A percentile compares a stretch with the other conserved stretches of the same genome.
phyloP scores from a whole-genome alignment of 164 flowering plant genomes.

The grape (Vitis vinifera) region ASM3070453v1 NC_081811.1:30973501-30974000 shows the following conservation, averaged over 20 bases:
- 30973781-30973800: constrained; percentile 21
- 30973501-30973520: background rate
- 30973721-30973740: constrained; percentile 17
- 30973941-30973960: background rate
- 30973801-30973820: constrained; percentile 18
- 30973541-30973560: background rate
- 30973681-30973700: constrained; percentile 27
- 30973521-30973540: background rate
- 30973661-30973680: constrained; percentile 31
- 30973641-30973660: constrained; percentile 26
- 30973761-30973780: constrained; percentile 37
- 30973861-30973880: constrained; percentile 1
- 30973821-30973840: constrained; percentile 20
- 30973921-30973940: constrained; percentile 2
- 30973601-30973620: background rate
- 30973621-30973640: constrained; percentile 20
- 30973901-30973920: constrained; percentile 12
- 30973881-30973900: constrained; percentile 10
- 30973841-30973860: constrained; percentile 11
- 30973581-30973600: background rate
- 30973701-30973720: constrained; percentile 22
- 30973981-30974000: constrained; percentile 4
- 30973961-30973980: too few relatives aligned
- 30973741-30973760: constrained; percentile 26
- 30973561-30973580: background rate